These are phyloP conservation scores for Agaricales sp. DNA, from an alignment of 1,284 basidiomycete genomes.

Conservation along the genomic window DNA sequence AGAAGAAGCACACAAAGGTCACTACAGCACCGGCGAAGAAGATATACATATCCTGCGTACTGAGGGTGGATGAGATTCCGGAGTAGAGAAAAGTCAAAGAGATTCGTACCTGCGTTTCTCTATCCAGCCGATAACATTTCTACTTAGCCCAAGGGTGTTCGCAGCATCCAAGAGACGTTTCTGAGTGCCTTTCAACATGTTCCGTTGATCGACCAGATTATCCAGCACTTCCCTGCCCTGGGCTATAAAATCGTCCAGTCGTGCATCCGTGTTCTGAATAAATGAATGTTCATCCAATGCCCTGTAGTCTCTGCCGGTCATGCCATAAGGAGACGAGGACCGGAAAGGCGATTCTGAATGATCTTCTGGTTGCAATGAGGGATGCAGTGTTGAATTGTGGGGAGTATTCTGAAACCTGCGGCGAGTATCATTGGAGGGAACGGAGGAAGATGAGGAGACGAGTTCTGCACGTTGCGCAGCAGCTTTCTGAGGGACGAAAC, in stretches of 20 bases:
- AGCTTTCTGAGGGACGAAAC: constrained; percentile 33
- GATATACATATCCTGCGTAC: constrained; percentile 90
- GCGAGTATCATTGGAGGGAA: constrained; percentile 41
- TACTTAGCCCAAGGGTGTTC: constrained; percentile 85
- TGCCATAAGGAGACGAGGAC: constrained; percentile 41
- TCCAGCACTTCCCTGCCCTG: constrained; percentile 86
- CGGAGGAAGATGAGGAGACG: constrained; percentile 37
- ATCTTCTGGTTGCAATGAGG: constrained; percentile 32
- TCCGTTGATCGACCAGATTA: constrained; percentile 84
- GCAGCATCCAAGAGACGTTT: constrained; percentile 77
- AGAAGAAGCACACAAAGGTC: constrained; percentile 84
- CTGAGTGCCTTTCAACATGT: constrained; percentile 87
- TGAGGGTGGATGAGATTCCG: constrained; percentile 19
- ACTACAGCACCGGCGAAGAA: constrained; percentile 76
- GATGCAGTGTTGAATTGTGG: constrained; percentile 32
- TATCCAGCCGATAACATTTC: constrained; percentile 92
- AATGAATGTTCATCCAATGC: constrained; percentile 84
- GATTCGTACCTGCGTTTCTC: constrained; percentile 71
- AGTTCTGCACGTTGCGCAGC: constrained; percentile 52
- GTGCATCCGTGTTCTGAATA: constrained; percentile 68
- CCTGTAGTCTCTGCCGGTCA: constrained; percentile 56
- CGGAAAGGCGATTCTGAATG: constrained; percentile 71
- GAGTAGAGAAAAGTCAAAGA: constrained; percentile 3
- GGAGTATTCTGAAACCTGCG: constrained; percentile 45
- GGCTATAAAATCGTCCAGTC: constrained; percentile 81